phyloP scores from a whole-genome alignment of 2,329 filamentous ascomycete species.

The Colletotrichum graminicola region DNA sequence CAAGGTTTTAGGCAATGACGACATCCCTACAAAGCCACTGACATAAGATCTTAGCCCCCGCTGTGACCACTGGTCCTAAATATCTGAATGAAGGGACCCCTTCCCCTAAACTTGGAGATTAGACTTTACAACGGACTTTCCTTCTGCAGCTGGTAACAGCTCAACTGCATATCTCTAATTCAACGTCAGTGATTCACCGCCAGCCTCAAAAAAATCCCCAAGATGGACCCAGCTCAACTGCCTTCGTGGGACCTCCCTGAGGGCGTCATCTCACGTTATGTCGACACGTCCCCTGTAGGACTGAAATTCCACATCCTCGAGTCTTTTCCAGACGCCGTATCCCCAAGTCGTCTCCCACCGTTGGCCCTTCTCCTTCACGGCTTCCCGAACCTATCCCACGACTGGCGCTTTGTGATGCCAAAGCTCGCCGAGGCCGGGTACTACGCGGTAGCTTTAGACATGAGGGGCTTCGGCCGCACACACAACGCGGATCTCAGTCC shows the following conservation, averaged over 20 bases:
- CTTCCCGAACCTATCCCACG: constrained; percentile 77
- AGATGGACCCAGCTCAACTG: constrained; percentile 15
- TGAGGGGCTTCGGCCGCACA: too few species aligned
- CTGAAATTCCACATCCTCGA: constrained; percentile 73
- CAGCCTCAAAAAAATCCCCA: neutral
- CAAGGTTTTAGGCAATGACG: neutral
- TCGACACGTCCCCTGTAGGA: constrained; percentile 63
- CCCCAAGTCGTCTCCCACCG: constrained; percentile 51
- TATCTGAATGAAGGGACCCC: neutral
- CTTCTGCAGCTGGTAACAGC: neutral
- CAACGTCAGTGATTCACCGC: too few species aligned
- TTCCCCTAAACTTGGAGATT: neutral
- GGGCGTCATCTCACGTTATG: constrained; percentile 66
- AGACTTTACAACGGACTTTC: neutral
- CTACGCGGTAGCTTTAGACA: constrained; percentile 67
- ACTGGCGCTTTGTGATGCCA: constrained; percentile 74
- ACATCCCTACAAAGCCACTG: constrained; percentile 11
- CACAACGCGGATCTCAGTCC: too few species aligned
- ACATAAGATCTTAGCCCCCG: neutral
- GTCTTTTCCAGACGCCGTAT: constrained; percentile 55
- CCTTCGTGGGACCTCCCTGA: constrained; percentile 56
- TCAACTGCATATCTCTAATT: too few species aligned
- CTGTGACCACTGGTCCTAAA: neutral
- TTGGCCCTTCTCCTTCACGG: constrained; percentile 74
- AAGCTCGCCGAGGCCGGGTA: constrained; percentile 70